phyloP scores from a whole-genome alignment of 163 green algal genomes.

The Smithsoniella earleae region DNA sequence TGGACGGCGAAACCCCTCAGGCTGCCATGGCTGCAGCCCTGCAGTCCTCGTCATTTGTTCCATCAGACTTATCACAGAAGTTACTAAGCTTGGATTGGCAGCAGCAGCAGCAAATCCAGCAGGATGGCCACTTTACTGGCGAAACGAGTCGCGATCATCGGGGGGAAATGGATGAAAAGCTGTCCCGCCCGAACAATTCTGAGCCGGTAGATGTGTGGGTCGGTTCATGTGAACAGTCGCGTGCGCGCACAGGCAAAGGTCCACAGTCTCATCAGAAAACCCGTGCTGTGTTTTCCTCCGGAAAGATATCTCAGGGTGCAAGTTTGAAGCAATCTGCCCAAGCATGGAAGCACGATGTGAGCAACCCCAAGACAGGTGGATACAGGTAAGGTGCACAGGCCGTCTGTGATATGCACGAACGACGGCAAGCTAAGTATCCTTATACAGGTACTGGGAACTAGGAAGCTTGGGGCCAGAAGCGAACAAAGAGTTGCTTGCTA shows the following conservation, averaged over 20 bases:
- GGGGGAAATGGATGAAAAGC: too few species aligned
- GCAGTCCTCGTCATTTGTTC: background rate
- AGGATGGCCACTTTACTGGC: too few species aligned
- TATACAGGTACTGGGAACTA: slow-evolving; percentile 21
- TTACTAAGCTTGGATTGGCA: background rate
- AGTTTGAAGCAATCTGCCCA: background rate
- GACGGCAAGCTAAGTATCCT: background rate
- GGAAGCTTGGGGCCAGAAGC: slow-evolving; percentile 5
- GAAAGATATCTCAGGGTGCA: background rate
- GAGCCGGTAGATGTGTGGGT: background rate
- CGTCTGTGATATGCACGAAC: background rate
- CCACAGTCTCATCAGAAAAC: too few species aligned
- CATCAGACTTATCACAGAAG: background rate
- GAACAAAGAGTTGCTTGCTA: slow-evolving; percentile 7
- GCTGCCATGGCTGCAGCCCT: slow-evolving; percentile 18
- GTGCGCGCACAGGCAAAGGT: background rate
- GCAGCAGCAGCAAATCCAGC: background rate
- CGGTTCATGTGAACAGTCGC: background rate
- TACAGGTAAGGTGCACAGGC: background rate
- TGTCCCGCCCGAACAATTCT: background rate
- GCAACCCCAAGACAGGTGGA: background rate
- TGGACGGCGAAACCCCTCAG: slow-evolving; percentile 10
- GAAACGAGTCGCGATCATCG: too few species aligned
- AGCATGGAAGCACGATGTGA: slow-evolving; percentile 11
- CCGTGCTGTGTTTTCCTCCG: too few species aligned